Evolutionary conservation across 2,329 filamentous ascomycete genomes (phyloP), one percentile per base, ranked within the genome.

Genomic region (Verticillium dahliae): DNA sequence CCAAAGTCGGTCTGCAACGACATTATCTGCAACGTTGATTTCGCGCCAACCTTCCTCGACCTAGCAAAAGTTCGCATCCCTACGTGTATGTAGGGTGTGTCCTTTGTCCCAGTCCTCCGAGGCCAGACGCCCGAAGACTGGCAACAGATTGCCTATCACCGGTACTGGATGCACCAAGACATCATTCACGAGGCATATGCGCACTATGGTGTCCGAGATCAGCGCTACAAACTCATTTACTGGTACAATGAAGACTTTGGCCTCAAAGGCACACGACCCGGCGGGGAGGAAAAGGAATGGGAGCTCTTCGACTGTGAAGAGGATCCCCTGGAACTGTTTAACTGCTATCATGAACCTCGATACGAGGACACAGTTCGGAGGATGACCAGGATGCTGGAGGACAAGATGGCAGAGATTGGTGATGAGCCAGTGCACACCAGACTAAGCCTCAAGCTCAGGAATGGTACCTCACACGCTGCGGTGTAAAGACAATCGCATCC

Each of bases 91-190:
- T 81, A 84, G 62, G 82, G 81, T 3, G 66, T 71, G 0, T 79
- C 76, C 0, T 82, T 84, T 66, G 69, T 72, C 0, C 2, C 60
- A 0, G 66, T 81, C 1, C 62, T 82, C 1, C 65, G 69, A 13
- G 74, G 75, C 2, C 59, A 68, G 2, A 76, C 76, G 1, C 79
- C 78, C 0, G 35, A 35, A 0, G 72, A 76, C 60, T 83, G 81
- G 80, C 76, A 80, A 60, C 78, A 84, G 62, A 72, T 83, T 0
- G 81, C 81, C 0, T 84, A 83, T 61, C 80, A 85, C 62, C 75
- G 80, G 0, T 84, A 84, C 69, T 84, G 80, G 81, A 84, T 84
- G 81, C 78, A 84, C 67, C 75, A 75, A 27, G 81, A 84, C 61
- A 68, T 74, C 0, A 79, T 80, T 9, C 81, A 84, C 62, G 66